Base-by-base conservation (phyloP, 1,284 basidiomycete species). In the Trichosporon sp. region DNA sequence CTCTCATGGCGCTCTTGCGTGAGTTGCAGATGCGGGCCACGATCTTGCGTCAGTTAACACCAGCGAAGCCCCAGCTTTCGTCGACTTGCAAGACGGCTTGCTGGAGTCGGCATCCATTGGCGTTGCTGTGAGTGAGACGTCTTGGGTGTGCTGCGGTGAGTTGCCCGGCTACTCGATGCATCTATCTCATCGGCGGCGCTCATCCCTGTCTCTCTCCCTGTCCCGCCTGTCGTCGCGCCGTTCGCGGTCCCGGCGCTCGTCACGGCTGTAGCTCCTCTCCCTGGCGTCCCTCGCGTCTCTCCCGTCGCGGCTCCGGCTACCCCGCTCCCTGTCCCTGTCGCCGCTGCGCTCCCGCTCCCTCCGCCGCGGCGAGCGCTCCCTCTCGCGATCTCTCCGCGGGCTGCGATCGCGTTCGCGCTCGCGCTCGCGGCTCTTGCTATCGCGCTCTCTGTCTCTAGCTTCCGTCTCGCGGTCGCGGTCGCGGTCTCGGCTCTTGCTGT, bases 391-490 rank as follows among this genome's bases (percentile, higher is more conserved):
- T 8, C 47, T 23, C 21, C 47, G 18, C 7, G 47, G 47, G 9
- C 47, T 51, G 53, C 53, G 35, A 11, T 62, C 53, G 12, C 66
- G 47, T 2, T 68, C 66, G 1, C 65, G 35, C n/a, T 62, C 53
- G 12, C 66, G 47, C 2, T 68, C 66, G 1, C 65, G 34, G 13
- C 47, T 15, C 62, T 47, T 42, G 58, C 31, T 9, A 56, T 23
- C 44, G 4, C 29, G 44, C 13, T 47, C 68, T 9, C 69, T 23
- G 31, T 53, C 69, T 18, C 32, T 47, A 68, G 72, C 69, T 3
- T 38, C 18, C 2, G 13, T 15, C 32, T 47, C 23, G 12, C 53
- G 44, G 35, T 51, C 18, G 53, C 62, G 25, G 25, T 60, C 35
- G 6, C 21, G 15, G 2, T 60, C 35, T 2, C 32, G n/a, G 11